phyloP scores from a whole-genome alignment of 352 stramenopile species.

The Globisporangium viniferum region DNA sequence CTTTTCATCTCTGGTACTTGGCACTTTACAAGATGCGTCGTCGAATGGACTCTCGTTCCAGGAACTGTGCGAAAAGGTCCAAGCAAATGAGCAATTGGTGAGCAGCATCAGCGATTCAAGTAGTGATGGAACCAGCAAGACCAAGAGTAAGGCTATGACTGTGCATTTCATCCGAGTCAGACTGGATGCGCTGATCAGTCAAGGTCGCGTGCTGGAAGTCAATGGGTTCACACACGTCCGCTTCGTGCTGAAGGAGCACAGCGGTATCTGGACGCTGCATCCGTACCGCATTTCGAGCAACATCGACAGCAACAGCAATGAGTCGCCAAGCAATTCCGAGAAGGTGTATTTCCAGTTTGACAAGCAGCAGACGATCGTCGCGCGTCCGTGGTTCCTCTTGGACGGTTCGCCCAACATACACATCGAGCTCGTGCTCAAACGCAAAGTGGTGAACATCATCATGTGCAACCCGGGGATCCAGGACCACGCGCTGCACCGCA shows the following conservation, averaged over 20 bases:
- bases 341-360: conserved; percentile 77
- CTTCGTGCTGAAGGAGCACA: conserved; percentile 44
- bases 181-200: conserved; percentile 35
- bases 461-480: conserved; percentile 70
- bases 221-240: conserved; percentile 57
- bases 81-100: not conserved
- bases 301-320: not conserved
- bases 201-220: conserved; percentile 49
- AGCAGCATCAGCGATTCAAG: not conserved
- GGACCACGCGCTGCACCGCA: conserved; percentile 52
- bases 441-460: conserved; percentile 78
- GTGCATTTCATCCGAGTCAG: conserved; percentile 24
- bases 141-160: not conserved
- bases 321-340: conserved; percentile 29
- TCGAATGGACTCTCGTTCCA: conserved; percentile 15
- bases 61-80: conserved; percentile 1
- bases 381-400: conserved; percentile 71
- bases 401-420: conserved; percentile 62
- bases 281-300: conserved; percentile 47
- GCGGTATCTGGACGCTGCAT: conserved; percentile 57
- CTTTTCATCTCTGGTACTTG: not conserved
- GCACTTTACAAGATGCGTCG: not conserved
- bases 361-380: conserved; percentile 47
- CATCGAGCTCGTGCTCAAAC: conserved; percentile 59
- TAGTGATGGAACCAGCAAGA: not conserved